A percentile compares a stretch with the other conserved stretches of the same genome.
These are phyloP conservation scores for Vaccinium macrocarpon DNA, from an alignment of 148 eudicot genomes.

Conservation along the genomic window DNA sequence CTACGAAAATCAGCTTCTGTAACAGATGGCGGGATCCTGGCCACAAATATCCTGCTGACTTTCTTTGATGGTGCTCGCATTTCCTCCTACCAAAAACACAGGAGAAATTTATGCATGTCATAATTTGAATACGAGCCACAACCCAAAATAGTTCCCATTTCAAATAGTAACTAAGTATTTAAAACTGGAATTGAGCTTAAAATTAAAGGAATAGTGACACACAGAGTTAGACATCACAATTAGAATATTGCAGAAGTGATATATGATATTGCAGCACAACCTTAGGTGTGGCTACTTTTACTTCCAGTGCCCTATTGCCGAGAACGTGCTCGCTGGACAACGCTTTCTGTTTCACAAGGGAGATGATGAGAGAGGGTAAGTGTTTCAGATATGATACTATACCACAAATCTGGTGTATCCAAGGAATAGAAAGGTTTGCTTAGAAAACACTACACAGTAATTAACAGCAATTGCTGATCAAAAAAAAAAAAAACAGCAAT, in stretches of 20 bases:
- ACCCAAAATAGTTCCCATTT: neutral
- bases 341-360: conserved; percentile 44
- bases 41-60: conserved; percentile 92
- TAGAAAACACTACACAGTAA: neutral
- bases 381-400: neutral
- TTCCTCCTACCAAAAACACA: conserved; percentile 36
- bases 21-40: conserved; percentile 86
- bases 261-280: conserved; percentile 22
- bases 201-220: no score
- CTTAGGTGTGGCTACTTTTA: conserved; percentile 86
- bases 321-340: conserved; percentile 72
- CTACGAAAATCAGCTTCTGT: conserved; percentile 74
- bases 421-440: neutral
- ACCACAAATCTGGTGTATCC: neutral
- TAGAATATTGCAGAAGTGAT: neutral
- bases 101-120: neutral
- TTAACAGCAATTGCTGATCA: neutral
- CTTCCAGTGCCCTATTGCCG: conserved; percentile 76
- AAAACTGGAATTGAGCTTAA: neutral
- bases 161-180: neutral
- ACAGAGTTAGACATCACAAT: neutral
- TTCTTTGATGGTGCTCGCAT: conserved; percentile 79
- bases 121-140: neutral
- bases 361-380: neutral
- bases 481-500: neutral